Base-by-base conservation (phyloP, 129 eudicot species). In the sunflower (Helianthus annuus) region DNA sequence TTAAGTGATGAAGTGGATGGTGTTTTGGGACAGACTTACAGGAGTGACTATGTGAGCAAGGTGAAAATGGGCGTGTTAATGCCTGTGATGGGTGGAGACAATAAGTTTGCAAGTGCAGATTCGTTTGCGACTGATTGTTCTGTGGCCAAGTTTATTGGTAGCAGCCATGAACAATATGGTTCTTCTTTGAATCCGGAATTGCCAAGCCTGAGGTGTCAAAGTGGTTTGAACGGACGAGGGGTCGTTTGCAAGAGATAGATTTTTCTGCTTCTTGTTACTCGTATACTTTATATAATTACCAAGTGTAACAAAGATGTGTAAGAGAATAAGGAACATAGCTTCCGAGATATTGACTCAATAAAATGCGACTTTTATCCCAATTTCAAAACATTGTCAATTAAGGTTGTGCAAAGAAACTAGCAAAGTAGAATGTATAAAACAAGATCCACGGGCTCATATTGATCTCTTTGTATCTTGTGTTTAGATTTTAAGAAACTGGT, bases 1-100 rank as follows among this genome's bases (percentile, higher is more conserved):
- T 17, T 87, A 34, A 91, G 83, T 46, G 80, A 62, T 13, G 65
- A 74, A 27, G 97, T 83, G 55, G 76, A 76, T 12, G 90, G 96
- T 7, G 83, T 90, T 64, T 57, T 91, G 48, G 97, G 22, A 6
- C 90, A 88, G 38, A 88, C 91, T 0, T 91, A 91, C 14, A 66
- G 77, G 46, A 62, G 29, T 9, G 85, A 82, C 14, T 91, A 91
- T 39, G 90, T 85, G 70, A 91, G 95, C 70, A 68, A 73, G 65
- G 95, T 78, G 16, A 79, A 83, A 49, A 79, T 85, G 87, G 89
- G 95, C 4, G 89, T 76, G 17, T 16, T 84, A 29, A 90, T 91
- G 97, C 89, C 97, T 40, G 86, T 91, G 11, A 75, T 91, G 78
- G 95, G 91, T 61, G 95, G 91, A 15, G 78, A 80, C 4, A 80